Evolutionary conservation across 139 green algal genomes (phyloP), one percentile per base, ranked within the genome.

Genomic region (Coccomyxa sp.): DNA sequence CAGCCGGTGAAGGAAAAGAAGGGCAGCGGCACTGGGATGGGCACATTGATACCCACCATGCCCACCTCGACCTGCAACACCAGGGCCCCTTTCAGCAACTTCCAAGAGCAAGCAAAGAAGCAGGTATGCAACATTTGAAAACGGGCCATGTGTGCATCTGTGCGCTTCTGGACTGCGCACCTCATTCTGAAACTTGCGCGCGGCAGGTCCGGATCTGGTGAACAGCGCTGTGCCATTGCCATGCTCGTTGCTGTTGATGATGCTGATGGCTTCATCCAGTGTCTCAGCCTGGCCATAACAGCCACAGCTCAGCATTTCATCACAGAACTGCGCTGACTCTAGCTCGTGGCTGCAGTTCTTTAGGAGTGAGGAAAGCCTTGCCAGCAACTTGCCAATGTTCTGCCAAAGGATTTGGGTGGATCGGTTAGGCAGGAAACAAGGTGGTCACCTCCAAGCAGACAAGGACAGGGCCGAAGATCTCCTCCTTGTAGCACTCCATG

Each of bases 1-100:
- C 93, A 99, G 59, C 88, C 88, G 17, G 94, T 99, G 92, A 99
- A 99, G 83, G 90, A 96, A 90, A 98, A 98, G 87, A 97, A 98
- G 67, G 97, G 95, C 31, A 98, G 90, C 0, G 96, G 96, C 76
- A 99, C 96, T 1, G 96, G 96, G 84, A 99, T 99, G 77, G 95
- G 94, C 38, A 99, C 91, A 88, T 99, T 99, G 88, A 98, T 95
- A 79, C 96, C 97, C 3, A 99, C 90, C 91, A 92, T 91, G 83
- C 90, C 90, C 21, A 94, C 92, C 63, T 95, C 88, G 21, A 92
- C 78, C 31, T 88, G 38, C 38, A 71, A 21, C 63, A 71, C 63
- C 63, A 71, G 9, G n/a, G 21, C 21, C 4, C 63, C 63, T 71
- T 21, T 71, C 63, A 71, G 63, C 63, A 71, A 25, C 9, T 28